Conservation (phyloP, 2,329 filamentous ascomycete species). For the Magnaporthales sp. region DNA sequence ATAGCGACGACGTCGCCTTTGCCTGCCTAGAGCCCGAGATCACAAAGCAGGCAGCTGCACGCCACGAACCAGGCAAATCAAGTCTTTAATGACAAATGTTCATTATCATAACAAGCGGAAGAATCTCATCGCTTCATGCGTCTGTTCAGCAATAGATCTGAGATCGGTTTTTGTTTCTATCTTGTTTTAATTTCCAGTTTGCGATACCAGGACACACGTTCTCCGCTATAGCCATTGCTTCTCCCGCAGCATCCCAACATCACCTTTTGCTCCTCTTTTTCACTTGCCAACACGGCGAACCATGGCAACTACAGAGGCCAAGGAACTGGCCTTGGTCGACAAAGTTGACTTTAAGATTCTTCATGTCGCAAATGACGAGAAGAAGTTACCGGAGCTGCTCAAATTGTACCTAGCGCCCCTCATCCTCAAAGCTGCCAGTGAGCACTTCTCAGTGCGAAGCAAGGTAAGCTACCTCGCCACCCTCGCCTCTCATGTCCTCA, state of each 20-base stretch:
- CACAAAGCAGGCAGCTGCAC: not conserved
- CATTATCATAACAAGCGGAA: not conserved
- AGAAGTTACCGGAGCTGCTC: conserved; percentile 70
- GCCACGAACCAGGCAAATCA: not conserved
- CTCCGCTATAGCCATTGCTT: too few relatives aligned
- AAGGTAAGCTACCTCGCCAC: conserved; percentile 41
- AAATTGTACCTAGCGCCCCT: conserved; percentile 73
- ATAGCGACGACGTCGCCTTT: not conserved
- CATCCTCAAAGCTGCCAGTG: conserved; percentile 78
- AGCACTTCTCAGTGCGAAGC: conserved; percentile 68
- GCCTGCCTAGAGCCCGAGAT: not conserved
- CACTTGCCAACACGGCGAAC: not conserved
- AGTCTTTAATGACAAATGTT: not conserved
- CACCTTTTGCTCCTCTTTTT: not conserved
- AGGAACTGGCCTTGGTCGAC: conserved; percentile 73
- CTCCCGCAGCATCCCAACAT: not conserved
- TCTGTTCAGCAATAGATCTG: not conserved
- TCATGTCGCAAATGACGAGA: conserved; percentile 71
- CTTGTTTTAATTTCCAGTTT: not conserved
- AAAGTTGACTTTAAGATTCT: conserved; percentile 78
- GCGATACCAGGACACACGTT: not conserved
- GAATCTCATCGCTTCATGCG: not conserved
- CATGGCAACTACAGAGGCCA: conserved; percentile 17
- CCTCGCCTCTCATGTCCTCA: not conserved
- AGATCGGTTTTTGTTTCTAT: not conserved